Evolutionary conservation across 441 rosid species (phyloP).

Genomic region (Raphanus hybrid): DNA sequence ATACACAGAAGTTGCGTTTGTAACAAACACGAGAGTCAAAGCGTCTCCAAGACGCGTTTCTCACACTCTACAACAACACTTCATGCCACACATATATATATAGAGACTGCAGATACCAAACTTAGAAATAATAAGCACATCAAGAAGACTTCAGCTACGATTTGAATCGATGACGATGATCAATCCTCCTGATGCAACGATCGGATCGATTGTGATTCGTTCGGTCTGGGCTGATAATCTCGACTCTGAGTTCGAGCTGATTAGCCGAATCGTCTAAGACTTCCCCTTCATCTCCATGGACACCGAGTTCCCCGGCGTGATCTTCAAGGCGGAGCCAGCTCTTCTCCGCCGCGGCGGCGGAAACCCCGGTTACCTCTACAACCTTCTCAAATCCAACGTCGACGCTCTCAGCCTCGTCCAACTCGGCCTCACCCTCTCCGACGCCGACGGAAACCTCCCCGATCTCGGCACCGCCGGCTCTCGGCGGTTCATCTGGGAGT

Average conservation of each 20-base stretch:
- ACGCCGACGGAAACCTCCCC: slow-evolving; percentile 70
- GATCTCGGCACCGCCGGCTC: slow-evolving; percentile 46
- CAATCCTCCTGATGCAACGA: slow-evolving; percentile 23
- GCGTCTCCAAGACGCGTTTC: slow-evolving; percentile 36
- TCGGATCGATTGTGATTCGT: slow-evolving; percentile 50
- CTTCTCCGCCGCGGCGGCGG: slow-evolving; percentile 25
- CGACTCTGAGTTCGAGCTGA: slow-evolving; percentile 67
- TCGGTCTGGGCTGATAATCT: slow-evolving; percentile 82
- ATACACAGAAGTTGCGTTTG: slow-evolving; percentile 19
- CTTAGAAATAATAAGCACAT: neutral
- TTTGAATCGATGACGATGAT: slow-evolving; percentile 26
- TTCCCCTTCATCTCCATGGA: slow-evolving; percentile 89
- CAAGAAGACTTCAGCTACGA: neutral
- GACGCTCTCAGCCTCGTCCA: slow-evolving; percentile 79
- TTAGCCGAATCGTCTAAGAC: slow-evolving; percentile 56
- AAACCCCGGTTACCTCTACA: slow-evolving; percentile 66
- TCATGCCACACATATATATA: neutral
- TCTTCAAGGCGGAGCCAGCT: slow-evolving; percentile 48
- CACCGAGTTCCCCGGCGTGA: slow-evolving; percentile 65
- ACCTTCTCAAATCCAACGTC: slow-evolving; percentile 75
- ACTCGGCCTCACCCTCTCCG: slow-evolving; percentile 86
- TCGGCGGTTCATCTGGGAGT: slow-evolving; percentile 76
- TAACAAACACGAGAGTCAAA: slow-evolving; percentile 28
- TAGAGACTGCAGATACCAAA: neutral
- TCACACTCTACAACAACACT: slow-evolving; percentile 14